Percentiles rank a stretch among this genome's conserved stretches.
These are phyloP conservation scores for Ganoderma lucidum DNA, from an alignment of 1,284 basidiomycete genomes.

Conservation along the genomic window DNA sequence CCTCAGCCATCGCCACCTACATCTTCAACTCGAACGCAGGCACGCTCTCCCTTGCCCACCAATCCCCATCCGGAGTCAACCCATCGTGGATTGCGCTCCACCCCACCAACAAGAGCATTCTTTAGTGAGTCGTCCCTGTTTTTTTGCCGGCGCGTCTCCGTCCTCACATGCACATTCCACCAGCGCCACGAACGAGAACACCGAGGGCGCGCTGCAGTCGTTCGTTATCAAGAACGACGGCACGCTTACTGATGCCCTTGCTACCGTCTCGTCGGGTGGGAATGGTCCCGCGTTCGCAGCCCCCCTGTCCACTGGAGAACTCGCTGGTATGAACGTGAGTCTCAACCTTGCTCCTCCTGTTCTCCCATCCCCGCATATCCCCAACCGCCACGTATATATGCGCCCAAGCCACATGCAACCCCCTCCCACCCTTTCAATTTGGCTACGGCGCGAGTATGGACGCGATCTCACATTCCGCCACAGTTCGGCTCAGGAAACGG, in stretches of 20 bases:
- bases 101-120: constrained; percentile 59
- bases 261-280: constrained; percentile 59
- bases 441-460: neutral
- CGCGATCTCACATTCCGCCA: neutral
- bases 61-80: constrained; percentile 57
- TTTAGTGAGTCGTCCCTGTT: constrained; percentile 55
- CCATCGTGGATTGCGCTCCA: constrained; percentile 67
- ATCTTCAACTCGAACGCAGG: constrained; percentile 58
- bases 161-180: neutral
- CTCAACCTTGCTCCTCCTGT: constrained; percentile 4
- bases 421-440: neutral
- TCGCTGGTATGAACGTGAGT: constrained; percentile 64
- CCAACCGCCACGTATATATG: neutral
- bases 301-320: constrained; percentile 60
- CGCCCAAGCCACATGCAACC: neutral
- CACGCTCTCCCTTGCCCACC: constrained; percentile 53
- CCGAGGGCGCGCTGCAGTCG: constrained; percentile 59
- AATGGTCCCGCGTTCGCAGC: constrained; percentile 59
- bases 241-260: constrained; percentile 52
- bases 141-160: neutral
- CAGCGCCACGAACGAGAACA: constrained; percentile 65
- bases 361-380: neutral
- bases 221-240: constrained; percentile 58
- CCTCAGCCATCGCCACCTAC: constrained; percentile 65
- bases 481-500: constrained; percentile 68